Evolutionary conservation across 2,329 filamentous ascomycete species (phyloP), one percentile per base, ranked within the genome.

Genomic region (Chaetoscypha palmicola): DNA sequence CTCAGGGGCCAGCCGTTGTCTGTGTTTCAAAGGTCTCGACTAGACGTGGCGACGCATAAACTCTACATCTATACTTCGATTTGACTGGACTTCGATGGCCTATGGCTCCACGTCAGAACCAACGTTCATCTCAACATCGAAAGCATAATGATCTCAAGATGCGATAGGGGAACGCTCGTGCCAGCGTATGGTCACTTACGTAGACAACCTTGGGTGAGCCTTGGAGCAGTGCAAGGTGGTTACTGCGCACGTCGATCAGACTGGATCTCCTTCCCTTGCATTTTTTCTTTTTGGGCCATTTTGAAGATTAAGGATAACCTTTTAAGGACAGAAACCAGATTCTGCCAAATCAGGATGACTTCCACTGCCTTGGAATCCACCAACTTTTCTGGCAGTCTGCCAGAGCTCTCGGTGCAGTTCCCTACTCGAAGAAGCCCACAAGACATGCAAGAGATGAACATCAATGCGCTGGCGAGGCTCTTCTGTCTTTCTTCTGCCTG

Each of bases 161-260:
- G 22, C 12, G 17, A 26, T 16, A 23, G 5, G 35, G 21, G 20
- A 19, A 38, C 23, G 22, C 20, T n/a, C 19, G 22, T 14, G 35
- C 20, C 21, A n/a, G n/a, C n/a, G n/a, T n/a, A n/a, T n/a, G n/a
- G n/a, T n/a, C n/a, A n/a, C n/a, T n/a, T n/a, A n/a, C n/a, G n/a
- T n/a, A n/a, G n/a, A n/a, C n/a, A n/a, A n/a, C n/a, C n/a, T n/a
- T n/a, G n/a, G n/a, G n/a, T n/a, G n/a, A n/a, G n/a, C n/a, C n/a
- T n/a, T n/a, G n/a, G n/a, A n/a, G n/a, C n/a, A n/a, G n/a, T n/a
- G n/a, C n/a, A n/a, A n/a, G n/a, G n/a, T n/a, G n/a, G n/a, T n/a
- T n/a, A n/a, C n/a, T n/a, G 11, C 2, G 23, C 38, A 41, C 38
- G 44, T 46, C 26, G 44, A 46, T 46, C 44, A 42, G 14, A 34